Conservation (phyloP, 2,329 filamentous ascomycete genomes). For the Cytospora chrysosperma region DNA sequence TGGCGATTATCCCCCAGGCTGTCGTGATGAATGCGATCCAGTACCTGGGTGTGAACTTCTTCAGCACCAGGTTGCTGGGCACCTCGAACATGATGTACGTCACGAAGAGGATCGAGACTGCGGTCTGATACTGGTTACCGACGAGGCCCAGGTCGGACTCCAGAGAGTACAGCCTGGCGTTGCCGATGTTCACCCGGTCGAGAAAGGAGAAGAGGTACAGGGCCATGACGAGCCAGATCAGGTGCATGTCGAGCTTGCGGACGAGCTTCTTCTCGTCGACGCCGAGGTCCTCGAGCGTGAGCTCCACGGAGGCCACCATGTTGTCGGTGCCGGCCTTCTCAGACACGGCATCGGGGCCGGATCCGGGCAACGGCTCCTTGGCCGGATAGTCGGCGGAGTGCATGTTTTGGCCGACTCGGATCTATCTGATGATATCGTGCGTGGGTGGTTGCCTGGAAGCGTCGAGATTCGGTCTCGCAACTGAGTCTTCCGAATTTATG, state of each 20-base stretch:
- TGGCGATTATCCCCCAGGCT: conserved; percentile 68
- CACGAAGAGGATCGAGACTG: conserved; percentile 66
- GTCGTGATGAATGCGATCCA: conserved; percentile 65
- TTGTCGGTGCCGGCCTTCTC: conserved; percentile 4
- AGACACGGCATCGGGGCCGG: neutral
- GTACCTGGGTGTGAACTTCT: conserved; percentile 59
- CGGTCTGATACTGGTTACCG: conserved; percentile 68
- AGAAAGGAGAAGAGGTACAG: conserved; percentile 75
- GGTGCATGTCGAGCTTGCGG: conserved; percentile 61
- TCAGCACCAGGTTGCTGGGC: conserved; percentile 63
- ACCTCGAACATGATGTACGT: conserved; percentile 63
- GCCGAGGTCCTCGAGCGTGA: neutral
- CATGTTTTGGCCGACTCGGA: neutral
- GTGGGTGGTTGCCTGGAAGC: neutral
- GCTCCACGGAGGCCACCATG: neutral
- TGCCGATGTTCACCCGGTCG: conserved; percentile 72
- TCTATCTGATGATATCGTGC: neutral
- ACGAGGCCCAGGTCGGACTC: conserved; percentile 60
- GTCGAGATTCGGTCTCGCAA: neutral
- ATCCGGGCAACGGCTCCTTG: conserved; percentile 1
- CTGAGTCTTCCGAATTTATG: no score
- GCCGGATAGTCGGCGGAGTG: neutral
- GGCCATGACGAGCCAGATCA: conserved; percentile 66
- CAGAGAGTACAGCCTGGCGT: conserved; percentile 64
- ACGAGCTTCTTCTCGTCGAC: conserved; percentile 56